Evolutionary conservation across 2,329 filamentous ascomycete genomes (phyloP).

Genomic region (Colletotrichum sp.): DNA sequence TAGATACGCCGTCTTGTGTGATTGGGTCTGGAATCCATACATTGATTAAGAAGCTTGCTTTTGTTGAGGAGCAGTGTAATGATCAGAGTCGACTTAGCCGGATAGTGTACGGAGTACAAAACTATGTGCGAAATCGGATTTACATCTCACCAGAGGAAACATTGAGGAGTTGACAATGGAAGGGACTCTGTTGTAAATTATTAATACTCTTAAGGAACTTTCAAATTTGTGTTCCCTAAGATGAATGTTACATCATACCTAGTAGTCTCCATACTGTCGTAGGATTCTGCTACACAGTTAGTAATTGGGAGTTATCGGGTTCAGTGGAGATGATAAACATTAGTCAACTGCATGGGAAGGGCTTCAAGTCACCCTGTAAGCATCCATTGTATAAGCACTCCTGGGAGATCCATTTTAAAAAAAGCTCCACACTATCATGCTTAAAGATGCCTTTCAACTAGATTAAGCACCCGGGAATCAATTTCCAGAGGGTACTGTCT

Average conservation of each 20-base stretch:
- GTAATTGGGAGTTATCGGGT: not conserved
- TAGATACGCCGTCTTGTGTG: conserved; percentile 24
- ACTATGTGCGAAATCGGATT: not conserved
- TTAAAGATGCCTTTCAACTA: not conserved
- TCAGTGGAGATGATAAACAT: not conserved
- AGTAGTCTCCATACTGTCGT: no score
- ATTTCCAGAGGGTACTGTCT: no score
- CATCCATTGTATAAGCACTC: no score
- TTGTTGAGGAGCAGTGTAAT: not conserved
- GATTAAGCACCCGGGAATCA: no score
- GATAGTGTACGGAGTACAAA: not conserved
- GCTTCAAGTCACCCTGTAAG: no score
- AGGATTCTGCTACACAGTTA: not conserved
- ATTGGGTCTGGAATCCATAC: not conserved
- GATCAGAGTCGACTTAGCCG: not conserved
- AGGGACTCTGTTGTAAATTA: not conserved
- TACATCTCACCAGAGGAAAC: not conserved
- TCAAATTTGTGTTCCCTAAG: not conserved
- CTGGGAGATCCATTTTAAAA: no score
- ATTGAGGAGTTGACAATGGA: no score
- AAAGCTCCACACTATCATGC: no score
- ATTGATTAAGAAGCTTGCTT: not conserved
- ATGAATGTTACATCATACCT: no score
- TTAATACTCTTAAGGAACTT: not conserved
- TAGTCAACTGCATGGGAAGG: not conserved